Evolutionary conservation across 2,329 filamentous ascomycete species (phyloP).

Genomic region (Pseudocercospora crystallina): DNA sequence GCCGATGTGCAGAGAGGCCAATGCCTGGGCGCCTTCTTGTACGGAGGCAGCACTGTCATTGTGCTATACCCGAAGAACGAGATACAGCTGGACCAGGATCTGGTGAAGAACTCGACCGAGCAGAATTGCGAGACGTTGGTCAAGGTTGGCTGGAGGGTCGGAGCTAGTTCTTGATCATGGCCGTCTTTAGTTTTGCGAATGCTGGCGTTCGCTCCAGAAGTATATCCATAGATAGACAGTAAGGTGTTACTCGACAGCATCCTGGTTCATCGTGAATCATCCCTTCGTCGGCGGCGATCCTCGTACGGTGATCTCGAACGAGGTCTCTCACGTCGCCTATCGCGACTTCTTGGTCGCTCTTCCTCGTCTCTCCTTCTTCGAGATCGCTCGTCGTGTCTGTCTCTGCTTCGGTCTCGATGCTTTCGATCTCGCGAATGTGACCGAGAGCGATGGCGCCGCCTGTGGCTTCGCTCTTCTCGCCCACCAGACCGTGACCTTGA

Average conservation of each 20-base stretch:
- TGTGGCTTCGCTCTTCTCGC: constrained; percentile 27
- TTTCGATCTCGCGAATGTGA: constrained; percentile 24
- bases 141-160: constrained; percentile 40
- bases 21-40: constrained; percentile 43
- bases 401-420: constrained; percentile 22
- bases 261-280: constrained; percentile 16
- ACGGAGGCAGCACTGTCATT: constrained; percentile 47
- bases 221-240: too few relatives aligned
- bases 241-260: background rate
- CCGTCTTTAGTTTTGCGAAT: too few relatives aligned
- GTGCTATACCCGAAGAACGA: constrained; percentile 40
- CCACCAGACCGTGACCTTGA: constrained; percentile 31
- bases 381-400: constrained; percentile 13
- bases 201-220: too few relatives aligned
- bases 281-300: constrained; percentile 14
- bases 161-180: constrained; percentile 10
- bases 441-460: constrained; percentile 20
- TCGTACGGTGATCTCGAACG: constrained; percentile 26
- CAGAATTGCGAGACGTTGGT: constrained; percentile 42
- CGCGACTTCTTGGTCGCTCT: constrained; percentile 16
- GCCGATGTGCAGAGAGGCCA: constrained; percentile 39
- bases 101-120: constrained; percentile 40
- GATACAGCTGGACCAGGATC: constrained; percentile 40
- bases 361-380: constrained; percentile 13
- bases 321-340: constrained; percentile 11